Evolutionary conservation across 495 filamentous ascomycete genomes (phyloP).

Genomic region (Lophium mytilinum): DNA sequence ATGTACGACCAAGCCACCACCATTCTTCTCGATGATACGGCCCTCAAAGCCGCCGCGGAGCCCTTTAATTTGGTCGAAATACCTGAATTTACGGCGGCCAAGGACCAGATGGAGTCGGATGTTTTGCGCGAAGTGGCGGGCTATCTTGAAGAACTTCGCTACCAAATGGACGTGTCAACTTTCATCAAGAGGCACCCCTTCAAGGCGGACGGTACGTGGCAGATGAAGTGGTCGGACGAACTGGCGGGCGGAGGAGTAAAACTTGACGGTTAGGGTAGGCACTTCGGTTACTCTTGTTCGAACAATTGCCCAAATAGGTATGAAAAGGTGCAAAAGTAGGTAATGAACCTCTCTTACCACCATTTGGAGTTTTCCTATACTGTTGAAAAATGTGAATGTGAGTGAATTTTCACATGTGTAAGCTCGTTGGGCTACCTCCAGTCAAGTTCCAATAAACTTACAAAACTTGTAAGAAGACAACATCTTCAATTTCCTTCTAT

Average conservation of each 20-base stretch:
- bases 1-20: conserved; percentile 80
- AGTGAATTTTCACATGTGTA: too few relatives aligned
- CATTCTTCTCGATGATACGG: conserved; percentile 77
- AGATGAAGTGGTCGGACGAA: conserved; percentile 8
- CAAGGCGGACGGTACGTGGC: conserved; percentile 23
- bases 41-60: conserved; percentile 68
- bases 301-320: too few relatives aligned
- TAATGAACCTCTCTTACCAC: too few relatives aligned
- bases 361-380: too few relatives aligned
- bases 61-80: conserved; percentile 77
- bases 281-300: too few relatives aligned
- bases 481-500: too few relatives aligned
- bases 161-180: conserved; percentile 36
- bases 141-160: conserved; percentile 37
- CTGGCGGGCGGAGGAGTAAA: neutral
- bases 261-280: neutral
- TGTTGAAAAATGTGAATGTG: too few relatives aligned
- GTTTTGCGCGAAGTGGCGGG: conserved; percentile 32
- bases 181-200: conserved; percentile 27
- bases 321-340: too few relatives aligned
- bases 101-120: conserved; percentile 23
- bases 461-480: too few relatives aligned
- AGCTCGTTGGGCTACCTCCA: too few relatives aligned
- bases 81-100: conserved; percentile 55
- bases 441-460: too few relatives aligned